A percentile compares a stretch with the other conserved stretches of the same genome.
Evolutionary conservation across 768 basidiomycete genomes (phyloP).

Genomic region (Trametes cubensis): DNA sequence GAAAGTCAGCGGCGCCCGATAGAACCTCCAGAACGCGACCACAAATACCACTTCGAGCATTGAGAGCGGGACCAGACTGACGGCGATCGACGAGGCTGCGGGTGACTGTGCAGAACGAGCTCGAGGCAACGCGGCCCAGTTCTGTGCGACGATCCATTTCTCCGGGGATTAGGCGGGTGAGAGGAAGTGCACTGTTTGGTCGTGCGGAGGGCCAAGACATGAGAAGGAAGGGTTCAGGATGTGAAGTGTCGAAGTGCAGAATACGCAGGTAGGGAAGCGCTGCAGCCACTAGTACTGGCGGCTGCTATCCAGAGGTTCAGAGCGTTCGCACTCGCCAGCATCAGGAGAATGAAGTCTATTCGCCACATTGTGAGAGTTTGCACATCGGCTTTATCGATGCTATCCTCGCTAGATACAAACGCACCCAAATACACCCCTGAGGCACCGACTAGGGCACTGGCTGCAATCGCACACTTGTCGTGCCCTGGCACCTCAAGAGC

Average conservation of each 20-base stretch:
- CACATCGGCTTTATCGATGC: too few species aligned
- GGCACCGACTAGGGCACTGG: too few species aligned
- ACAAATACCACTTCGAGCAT: neutral
- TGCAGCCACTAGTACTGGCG: too few species aligned
- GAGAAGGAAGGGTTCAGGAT: neutral
- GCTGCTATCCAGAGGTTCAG: too few species aligned
- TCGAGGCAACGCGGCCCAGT: neutral
- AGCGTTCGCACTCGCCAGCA: too few species aligned
- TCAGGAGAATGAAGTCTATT: too few species aligned
- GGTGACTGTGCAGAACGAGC: neutral
- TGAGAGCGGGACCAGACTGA: neutral
- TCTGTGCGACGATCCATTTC: constrained; percentile 4
- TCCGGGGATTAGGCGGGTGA: neutral
- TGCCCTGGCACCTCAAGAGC: too few species aligned
- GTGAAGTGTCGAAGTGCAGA: neutral
- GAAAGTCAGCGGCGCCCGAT: constrained; percentile 14
- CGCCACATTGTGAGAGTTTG: too few species aligned
- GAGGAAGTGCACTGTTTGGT: neutral
- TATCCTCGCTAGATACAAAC: too few species aligned
- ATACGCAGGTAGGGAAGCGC: too few species aligned
- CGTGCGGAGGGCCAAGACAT: neutral
- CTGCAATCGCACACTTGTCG: too few species aligned
- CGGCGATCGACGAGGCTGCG: neutral
- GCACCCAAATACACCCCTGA: too few species aligned
- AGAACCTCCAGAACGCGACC: neutral